Base-by-base conservation (phyloP, 768 basidiomycete genomes). In the Amanita muscaria region DNA sequence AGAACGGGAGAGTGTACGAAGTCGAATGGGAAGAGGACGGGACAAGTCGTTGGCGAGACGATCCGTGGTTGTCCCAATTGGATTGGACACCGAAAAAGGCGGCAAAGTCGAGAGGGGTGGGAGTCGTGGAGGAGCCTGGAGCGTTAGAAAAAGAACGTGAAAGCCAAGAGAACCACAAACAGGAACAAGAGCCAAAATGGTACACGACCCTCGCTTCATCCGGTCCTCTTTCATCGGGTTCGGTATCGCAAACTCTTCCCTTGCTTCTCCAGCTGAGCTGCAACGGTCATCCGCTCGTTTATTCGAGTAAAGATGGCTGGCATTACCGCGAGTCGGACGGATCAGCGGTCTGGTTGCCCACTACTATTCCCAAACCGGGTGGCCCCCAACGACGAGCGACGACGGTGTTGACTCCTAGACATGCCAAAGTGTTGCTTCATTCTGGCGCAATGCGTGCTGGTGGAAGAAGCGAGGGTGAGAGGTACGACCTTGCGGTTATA, bases 41-140 rank as follows among this genome's bases (percentile, higher is more conserved):
- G 84, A 75, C 70, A 58, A 68, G 72, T 2, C n/a, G n/a, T n/a
- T n/a, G n/a, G n/a, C n/a, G n/a, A n/a, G n/a, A n/a, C n/a, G 85
- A 90, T 60, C 79, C 79, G 5, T 96, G 91, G 90, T 62, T 93
- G 11, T 74, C 70, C 39, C 96, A 99, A 60, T 68, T 98, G 46
- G 93, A 99, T 59, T 98, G 96, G 96, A 82, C 88, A 1, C 88
- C 88, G 1, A 97, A 98, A 61, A 68, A 73, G 5, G 80, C 78
- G 0, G 73, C 76, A 29, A 79, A 79, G 59, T 79, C 82, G 7
- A 69, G 87, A 56, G 85, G 85, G 0, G 57, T 86, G 6, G 44
- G 23, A 22, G 15, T 27, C 22, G n/a, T 3, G 21, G 40, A 25
- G n/a, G 25, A 25, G 22, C 19, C 41, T n/a, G n/a, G n/a, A n/a